phyloP scores from a whole-genome alignment of 495 filamentous ascomycete species.

The Podospora fimiseda region DNA sequence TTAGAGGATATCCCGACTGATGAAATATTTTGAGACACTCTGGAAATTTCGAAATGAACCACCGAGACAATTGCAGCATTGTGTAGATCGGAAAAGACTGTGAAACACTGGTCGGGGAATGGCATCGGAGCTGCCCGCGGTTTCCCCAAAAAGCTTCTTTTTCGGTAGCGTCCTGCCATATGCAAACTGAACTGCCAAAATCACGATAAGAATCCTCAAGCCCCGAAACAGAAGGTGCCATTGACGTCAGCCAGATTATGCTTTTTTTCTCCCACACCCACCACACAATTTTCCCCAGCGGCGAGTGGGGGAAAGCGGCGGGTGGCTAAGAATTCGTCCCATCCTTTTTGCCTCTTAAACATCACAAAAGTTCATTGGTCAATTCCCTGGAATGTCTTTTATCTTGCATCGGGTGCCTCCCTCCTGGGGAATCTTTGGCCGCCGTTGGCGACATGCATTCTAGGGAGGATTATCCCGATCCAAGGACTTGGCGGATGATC shows the following conservation, averaged over 20 bases:
- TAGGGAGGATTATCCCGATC: not conserved
- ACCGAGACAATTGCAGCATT: no score
- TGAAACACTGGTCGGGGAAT: no score
- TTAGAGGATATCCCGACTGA: no score
- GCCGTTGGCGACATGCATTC: not conserved
- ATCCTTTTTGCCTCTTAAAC: not conserved
- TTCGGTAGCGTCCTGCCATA: not conserved
- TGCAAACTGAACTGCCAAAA: not conserved
- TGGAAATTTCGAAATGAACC: no score
- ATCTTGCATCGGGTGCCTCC: not conserved
- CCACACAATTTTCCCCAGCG: no score
- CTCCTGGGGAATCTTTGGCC: not conserved
- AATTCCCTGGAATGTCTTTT: not conserved
- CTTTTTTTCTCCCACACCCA: not conserved
- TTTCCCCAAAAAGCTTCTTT: not conserved
- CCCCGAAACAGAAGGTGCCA: not conserved
- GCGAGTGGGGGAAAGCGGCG: no score
- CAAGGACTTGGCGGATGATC: no score
- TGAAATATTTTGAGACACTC: no score
- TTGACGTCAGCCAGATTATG: not conserved
- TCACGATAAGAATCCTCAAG: no score
- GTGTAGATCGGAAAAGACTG: no score
- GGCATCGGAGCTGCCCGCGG: not conserved
- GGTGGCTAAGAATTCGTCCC: not conserved
- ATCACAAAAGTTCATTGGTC: conserved; percentile 1